phyloP scores from a whole-genome alignment of 2,329 filamentous ascomycete genomes.

The Phialocephala sp. region DNA sequence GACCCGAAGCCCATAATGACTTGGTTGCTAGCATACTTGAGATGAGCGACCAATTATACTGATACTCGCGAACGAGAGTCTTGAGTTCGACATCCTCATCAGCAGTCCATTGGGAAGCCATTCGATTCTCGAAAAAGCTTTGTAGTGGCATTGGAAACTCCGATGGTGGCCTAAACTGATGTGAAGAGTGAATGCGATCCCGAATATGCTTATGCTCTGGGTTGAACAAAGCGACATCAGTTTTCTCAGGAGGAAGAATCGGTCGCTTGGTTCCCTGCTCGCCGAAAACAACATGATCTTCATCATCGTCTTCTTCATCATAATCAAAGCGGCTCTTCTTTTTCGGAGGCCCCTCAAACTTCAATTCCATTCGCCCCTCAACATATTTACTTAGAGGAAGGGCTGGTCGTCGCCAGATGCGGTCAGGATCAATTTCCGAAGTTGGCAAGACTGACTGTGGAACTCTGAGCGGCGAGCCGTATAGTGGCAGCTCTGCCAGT shows the following conservation, averaged over 20 bases:
- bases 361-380: conserved; percentile 77
- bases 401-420: conserved; percentile 76
- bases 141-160: conserved; percentile 91
- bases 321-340: conserved; percentile 88
- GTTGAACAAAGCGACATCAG: conserved; percentile 84
- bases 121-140: conserved; percentile 86
- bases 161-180: conserved; percentile 91
- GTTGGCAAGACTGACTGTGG: conserved; percentile 62
- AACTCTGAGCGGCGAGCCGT: conserved; percentile 66
- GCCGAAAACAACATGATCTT: conserved; percentile 52
- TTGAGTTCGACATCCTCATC: conserved; percentile 91
- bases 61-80: conserved; percentile 84
- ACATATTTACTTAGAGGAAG: conserved; percentile 87
- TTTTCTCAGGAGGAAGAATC: conserved; percentile 69
- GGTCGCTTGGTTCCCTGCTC: conserved; percentile 38
- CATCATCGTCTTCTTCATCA: conserved; percentile 71
- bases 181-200: conserved; percentile 86
- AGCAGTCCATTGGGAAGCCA: conserved; percentile 88
- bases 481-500: conserved; percentile 81
- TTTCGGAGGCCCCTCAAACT: conserved; percentile 65
- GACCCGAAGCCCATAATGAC: conserved; percentile 81
- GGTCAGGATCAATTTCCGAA: conserved; percentile 69
- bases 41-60: conserved; percentile 97
- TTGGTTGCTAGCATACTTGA: conserved; percentile 77
- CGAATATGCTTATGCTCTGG: conserved; percentile 88